phyloP scores from a whole-genome alignment of 768 basidiomycete genomes.

The Pilatotrama ljubarskyi region DNA sequence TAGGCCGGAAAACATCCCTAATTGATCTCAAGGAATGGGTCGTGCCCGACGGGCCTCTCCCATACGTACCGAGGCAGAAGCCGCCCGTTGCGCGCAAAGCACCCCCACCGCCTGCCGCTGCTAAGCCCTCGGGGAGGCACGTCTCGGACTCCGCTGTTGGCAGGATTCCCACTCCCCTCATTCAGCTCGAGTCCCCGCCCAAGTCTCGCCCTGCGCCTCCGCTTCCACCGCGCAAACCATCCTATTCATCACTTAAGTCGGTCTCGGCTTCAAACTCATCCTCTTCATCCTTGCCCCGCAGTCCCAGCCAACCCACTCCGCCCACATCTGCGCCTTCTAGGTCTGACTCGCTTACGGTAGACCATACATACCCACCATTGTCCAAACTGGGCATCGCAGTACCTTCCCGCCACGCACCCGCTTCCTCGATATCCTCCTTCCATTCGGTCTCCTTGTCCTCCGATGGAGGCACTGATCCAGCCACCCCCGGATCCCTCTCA shows the following conservation, averaged over 20 bases:
- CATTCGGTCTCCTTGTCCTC: constrained; percentile 82
- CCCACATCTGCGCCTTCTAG: constrained; percentile 19
- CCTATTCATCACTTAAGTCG: constrained; percentile 47
- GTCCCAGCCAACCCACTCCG: constrained; percentile 15
- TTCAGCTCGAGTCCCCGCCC: constrained; percentile 51
- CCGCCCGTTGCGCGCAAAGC: constrained; percentile 18
- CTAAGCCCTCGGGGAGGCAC: constrained; percentile 17
- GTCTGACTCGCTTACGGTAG: constrained; percentile 55
- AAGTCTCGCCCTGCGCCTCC: constrained; percentile 46
- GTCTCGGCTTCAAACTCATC: constrained; percentile 38
- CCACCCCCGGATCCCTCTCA: constrained; percentile 24
- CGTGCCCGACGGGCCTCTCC: constrained; percentile 55
- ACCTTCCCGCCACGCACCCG: constrained; percentile 51
- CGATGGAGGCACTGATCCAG: constrained; percentile 42
- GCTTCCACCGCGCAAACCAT: constrained; percentile 68
- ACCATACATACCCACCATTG: constrained; percentile 58
- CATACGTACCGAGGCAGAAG: constrained; percentile 26
- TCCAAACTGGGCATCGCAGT: constrained; percentile 36
- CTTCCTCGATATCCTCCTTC: constrained; percentile 79
- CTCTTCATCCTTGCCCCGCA: constrained; percentile 27
- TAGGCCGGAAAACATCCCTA: constrained; percentile 52
- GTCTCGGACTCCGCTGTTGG: constrained; percentile 24
- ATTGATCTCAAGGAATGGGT: constrained; percentile 78
- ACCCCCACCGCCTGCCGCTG: constrained; percentile 3
- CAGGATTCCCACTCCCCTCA: constrained; percentile 42